Evolutionary conservation across 805 yeast species (phyloP).

Genomic region (Zygosaccharomyces bisporus): DNA sequence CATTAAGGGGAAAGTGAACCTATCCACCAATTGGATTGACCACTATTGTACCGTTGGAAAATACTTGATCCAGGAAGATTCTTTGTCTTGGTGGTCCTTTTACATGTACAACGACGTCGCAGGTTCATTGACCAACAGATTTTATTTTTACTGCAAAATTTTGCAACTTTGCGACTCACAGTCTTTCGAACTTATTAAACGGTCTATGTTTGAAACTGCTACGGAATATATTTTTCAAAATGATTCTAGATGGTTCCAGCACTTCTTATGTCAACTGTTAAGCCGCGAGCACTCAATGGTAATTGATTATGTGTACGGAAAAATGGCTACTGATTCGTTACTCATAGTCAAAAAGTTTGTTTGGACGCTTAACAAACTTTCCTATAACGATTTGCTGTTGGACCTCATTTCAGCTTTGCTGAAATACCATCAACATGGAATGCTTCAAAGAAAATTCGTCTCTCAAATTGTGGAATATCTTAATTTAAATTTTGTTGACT

Average conservation of each 20-base stretch:
- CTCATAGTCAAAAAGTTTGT: slow-evolving; percentile 16
- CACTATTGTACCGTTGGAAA: slow-evolving; percentile 27
- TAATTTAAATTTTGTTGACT: slow-evolving; percentile 23
- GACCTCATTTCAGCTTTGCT: slow-evolving; percentile 16
- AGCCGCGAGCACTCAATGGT: slow-evolving; percentile 17
- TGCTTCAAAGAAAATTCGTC: slow-evolving; percentile 2
- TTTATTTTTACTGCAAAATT: slow-evolving; percentile 21
- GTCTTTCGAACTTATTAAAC: slow-evolving; percentile 23
- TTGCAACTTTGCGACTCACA: slow-evolving; percentile 24
- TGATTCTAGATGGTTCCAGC: slow-evolving; percentile 11
- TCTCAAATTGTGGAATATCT: slow-evolving; percentile 17
- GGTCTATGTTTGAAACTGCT: slow-evolving; percentile 20
- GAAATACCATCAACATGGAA: slow-evolving; percentile 8
- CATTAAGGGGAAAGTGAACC: slow-evolving; percentile 17
- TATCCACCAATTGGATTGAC: slow-evolving; percentile 20
- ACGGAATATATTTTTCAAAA: slow-evolving; percentile 13
- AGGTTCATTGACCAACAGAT: slow-evolving; percentile 10
- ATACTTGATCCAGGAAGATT: slow-evolving; percentile 20
- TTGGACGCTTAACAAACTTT: slow-evolving; percentile 13
- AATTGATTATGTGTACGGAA: slow-evolving; percentile 2
- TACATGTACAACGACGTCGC: slow-evolving; percentile 25
- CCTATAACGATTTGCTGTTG: slow-evolving; percentile 16
- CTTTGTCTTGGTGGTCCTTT: slow-evolving; percentile 34
- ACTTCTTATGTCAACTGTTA: slow-evolving; percentile 20
- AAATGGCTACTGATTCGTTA: slow-evolving; percentile 6